A percentile compares a stretch with the other conserved stretches of the same genome.
Evolutionary conservation across 306 rosid species (phyloP).

Genomic region (Begonia loranthoides): DNA sequence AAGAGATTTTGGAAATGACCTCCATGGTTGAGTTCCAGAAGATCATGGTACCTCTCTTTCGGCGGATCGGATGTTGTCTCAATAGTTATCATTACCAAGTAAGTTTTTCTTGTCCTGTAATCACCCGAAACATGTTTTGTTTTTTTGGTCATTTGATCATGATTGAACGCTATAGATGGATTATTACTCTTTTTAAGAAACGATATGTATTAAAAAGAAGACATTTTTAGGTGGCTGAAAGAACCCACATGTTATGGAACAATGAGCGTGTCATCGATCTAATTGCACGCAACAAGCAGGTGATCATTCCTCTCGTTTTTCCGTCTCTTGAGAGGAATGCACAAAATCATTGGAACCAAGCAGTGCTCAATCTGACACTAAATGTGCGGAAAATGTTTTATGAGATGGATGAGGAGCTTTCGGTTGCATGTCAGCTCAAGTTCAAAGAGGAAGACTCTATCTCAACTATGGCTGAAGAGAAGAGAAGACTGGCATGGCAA

Average conservation of each 20-base stretch:
- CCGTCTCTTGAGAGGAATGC: conserved; percentile 74
- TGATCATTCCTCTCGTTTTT: conserved; percentile 69
- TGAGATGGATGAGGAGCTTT: conserved; percentile 87
- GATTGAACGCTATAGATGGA: background rate
- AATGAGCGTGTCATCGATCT: conserved; percentile 77
- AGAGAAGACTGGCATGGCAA: conserved; percentile 69
- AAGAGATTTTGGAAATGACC: conserved; percentile 89
- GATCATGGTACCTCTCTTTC: conserved; percentile 73
- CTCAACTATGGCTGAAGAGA: conserved; percentile 55
- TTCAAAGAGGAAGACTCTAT: conserved; percentile 53
- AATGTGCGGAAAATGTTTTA: conserved; percentile 59
- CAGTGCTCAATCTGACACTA: conserved; percentile 79
- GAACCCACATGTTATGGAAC: conserved; percentile 94
- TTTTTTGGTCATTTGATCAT: conserved; percentile 1
- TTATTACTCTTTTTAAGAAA: too few relatives aligned
- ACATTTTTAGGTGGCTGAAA: conserved; percentile 67
- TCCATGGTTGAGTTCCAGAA: conserved; percentile 76
- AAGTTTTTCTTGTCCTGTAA: background rate
- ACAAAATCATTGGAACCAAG: conserved; percentile 85
- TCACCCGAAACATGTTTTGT: background rate
- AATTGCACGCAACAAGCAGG: conserved; percentile 63
- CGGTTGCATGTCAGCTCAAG: conserved; percentile 55
- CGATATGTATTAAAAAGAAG: too few relatives aligned
- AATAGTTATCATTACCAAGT: conserved; percentile 94
- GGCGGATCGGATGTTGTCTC: conserved; percentile 60